Percentiles rank a stretch among this genome's conserved stretches.
These are phyloP conservation scores for Hypoxylon lenormandii DNA, from an alignment of 495 filamentous ascomycete genomes.

Conservation along the genomic window DNA sequence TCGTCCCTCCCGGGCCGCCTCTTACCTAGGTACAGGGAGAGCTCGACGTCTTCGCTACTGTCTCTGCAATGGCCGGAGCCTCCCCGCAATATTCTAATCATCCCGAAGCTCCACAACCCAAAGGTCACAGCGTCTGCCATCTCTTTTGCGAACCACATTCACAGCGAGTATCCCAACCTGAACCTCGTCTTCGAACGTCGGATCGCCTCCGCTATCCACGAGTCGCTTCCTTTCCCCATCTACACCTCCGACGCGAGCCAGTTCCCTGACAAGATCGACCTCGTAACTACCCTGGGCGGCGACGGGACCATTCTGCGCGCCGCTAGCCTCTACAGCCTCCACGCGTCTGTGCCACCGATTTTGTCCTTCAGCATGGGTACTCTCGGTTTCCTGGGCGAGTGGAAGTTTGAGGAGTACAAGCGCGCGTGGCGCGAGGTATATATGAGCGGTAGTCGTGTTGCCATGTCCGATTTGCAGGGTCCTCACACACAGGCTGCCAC, in stretches of 20 bases:
- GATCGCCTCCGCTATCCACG: conserved; percentile 78
- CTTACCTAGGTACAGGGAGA: conserved; percentile 63
- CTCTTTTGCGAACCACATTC: conserved; percentile 84
- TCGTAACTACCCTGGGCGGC: conserved; percentile 88
- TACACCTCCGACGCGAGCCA: conserved; percentile 68
- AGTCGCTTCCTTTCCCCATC: conserved; percentile 79
- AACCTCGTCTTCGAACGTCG: conserved; percentile 84
- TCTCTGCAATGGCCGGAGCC: conserved; percentile 89
- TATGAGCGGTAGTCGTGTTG: conserved; percentile 82
- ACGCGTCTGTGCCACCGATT: conserved; percentile 85
- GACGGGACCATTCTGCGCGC: conserved; percentile 96
- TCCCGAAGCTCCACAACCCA: conserved; percentile 83
- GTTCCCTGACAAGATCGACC: conserved; percentile 77
- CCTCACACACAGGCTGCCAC: conserved; percentile 59
- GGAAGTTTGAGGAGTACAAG: conserved; percentile 92
- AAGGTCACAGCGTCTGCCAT: conserved; percentile 77
- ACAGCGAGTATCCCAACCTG: conserved; percentile 79
- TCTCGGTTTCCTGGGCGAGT: conserved; percentile 93
- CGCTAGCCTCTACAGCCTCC: conserved; percentile 87
- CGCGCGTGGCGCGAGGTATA: conserved; percentile 91
- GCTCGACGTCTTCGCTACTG: conserved; percentile 70
- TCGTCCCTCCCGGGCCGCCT: conserved; percentile 66
- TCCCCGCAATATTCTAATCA: conserved; percentile 87
- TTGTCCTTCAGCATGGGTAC: conserved; percentile 97
- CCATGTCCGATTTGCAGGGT: conserved; percentile 56